A percentile compares a stretch with the other conserved stretches of the same genome.
Evolutionary conservation across 2,329 filamentous ascomycete genomes (phyloP).

Genomic region (Trichoderma sp.): DNA sequence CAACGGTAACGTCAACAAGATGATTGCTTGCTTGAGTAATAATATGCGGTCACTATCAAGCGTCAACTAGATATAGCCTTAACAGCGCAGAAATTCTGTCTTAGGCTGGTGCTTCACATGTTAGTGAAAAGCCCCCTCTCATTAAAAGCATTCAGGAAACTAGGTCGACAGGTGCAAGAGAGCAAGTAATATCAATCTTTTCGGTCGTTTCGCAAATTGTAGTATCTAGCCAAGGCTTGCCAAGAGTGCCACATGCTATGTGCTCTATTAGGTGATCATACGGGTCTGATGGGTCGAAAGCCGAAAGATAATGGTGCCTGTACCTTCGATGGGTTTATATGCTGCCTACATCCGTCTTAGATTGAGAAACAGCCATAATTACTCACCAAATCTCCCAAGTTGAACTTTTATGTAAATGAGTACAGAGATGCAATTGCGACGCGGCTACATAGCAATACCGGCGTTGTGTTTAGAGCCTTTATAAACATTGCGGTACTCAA

Average conservation of each 20-base stretch:
- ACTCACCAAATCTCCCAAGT: neutral
- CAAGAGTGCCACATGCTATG: constrained; percentile 27
- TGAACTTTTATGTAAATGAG: too few relatives aligned
- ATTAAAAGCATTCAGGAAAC: neutral
- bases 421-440: too few relatives aligned
- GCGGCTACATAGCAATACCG: too few relatives aligned
- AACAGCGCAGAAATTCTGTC: constrained; percentile 4
- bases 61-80: neutral
- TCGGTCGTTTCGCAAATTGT: constrained; percentile 25
- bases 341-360: neutral
- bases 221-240: constrained; percentile 23
- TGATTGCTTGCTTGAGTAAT: constrained; percentile 21
- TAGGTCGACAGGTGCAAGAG: neutral
- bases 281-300: constrained; percentile 24
- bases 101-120: constrained; percentile 3
- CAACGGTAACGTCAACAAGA: neutral
- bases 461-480: too few relatives aligned
- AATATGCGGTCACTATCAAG: constrained; percentile 17
- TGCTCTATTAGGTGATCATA: constrained; percentile 19
- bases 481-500: too few relatives aligned
- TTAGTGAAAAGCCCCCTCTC: neutral
- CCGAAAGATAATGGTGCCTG: constrained; percentile 28
- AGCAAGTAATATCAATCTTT: constrained; percentile 20
- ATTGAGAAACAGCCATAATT: neutral
- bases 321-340: constrained; percentile 28